Base-by-base conservation (phyloP, 768 basidiomycete genomes). In the Gloeopeniophorella convolvens region DNA sequence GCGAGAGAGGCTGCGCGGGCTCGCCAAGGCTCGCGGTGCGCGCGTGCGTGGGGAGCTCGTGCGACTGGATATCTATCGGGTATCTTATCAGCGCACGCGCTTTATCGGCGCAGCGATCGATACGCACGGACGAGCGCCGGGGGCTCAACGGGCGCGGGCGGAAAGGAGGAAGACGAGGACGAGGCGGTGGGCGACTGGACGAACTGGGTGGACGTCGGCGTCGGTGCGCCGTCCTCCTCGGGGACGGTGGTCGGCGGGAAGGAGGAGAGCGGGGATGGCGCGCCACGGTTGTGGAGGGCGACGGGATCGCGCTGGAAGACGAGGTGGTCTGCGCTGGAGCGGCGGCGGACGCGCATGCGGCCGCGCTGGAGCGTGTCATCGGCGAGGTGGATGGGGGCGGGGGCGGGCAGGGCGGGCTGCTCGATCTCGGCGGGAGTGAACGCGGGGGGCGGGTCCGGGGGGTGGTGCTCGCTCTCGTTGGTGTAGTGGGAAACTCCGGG, bases 401-500 rank as follows among this genome's bases (percentile, higher is more conserved):
- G 35, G 23, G 24, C 15, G 3, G 28, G 23, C 10, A 42, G n/a
- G 37, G 42, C 33, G 13, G 13, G 39, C n/a, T 5, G 30, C 27
- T 32, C 36, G 48, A 13, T 40, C 30, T 23, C 30, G 12, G 31
- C 30, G 16, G 44, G 16, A 16, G 47, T 11, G 30, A 15, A 11
- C 49, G 34, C 45, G 26, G 39, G 7, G 11, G 26, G 57, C 66
- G 55, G 64, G 65, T 33, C 63, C 61, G 49, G 65, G 63, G 30
- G 70, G 27, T 40, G 20, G 18, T 72, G 68, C 36, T 72, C 66
- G 32, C 59, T 63, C 26, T 66, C 62, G 27, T 70, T 66, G 31
- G 62, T 54, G 42, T 71, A 67, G 4, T 70, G 74, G 3, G 75
- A 71, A 12, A 80, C 72, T 0, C 73, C 73, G 0, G 76, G 77